Percentiles rank a stretch among this genome's conserved stretches.
phyloP scores from a whole-genome alignment of 108 stramenopile species.

The Poteriospumella lacustris region DNA sequence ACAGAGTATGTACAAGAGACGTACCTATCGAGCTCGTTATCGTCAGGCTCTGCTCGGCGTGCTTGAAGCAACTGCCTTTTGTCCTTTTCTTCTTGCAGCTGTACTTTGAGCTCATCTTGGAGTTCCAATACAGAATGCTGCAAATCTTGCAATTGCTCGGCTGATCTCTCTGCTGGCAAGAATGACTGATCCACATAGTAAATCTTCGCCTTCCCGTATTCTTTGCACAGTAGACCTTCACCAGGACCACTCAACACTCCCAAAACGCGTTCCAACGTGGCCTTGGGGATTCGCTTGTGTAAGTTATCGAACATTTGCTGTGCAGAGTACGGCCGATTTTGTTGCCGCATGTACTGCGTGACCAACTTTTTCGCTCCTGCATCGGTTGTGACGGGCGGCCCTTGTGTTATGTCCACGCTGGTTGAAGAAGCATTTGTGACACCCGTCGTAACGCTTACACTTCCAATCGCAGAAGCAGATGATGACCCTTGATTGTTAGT shows the following conservation, averaged over 20 bases:
- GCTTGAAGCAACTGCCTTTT: too few relatives aligned
- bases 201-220: conserved; percentile 46
- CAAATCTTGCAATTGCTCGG: neutral
- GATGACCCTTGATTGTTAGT: too few relatives aligned
- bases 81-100: too few relatives aligned
- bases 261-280: conserved; percentile 39
- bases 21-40: too few relatives aligned
- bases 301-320: conserved; percentile 49
- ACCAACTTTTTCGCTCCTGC: conserved; percentile 33
- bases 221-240: conserved; percentile 36
- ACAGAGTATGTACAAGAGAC: too few relatives aligned
- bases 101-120: neutral
- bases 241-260: conserved; percentile 33
- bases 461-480: too few relatives aligned
- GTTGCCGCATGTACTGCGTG: conserved; percentile 38
- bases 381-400: neutral
- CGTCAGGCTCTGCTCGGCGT: too few relatives aligned
- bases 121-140: too few relatives aligned
- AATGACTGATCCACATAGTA: conserved; percentile 42
- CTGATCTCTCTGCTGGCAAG: neutral
- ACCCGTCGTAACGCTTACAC: too few relatives aligned
- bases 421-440: too few relatives aligned
- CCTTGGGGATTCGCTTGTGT: conserved; percentile 48
- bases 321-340: conserved; percentile 40
- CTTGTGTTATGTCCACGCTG: neutral